Evolutionary conservation across 1,139 yeast genomes (phyloP), one percentile per base, ranked within the genome.

Genomic region (Pichia cactophila): DNA sequence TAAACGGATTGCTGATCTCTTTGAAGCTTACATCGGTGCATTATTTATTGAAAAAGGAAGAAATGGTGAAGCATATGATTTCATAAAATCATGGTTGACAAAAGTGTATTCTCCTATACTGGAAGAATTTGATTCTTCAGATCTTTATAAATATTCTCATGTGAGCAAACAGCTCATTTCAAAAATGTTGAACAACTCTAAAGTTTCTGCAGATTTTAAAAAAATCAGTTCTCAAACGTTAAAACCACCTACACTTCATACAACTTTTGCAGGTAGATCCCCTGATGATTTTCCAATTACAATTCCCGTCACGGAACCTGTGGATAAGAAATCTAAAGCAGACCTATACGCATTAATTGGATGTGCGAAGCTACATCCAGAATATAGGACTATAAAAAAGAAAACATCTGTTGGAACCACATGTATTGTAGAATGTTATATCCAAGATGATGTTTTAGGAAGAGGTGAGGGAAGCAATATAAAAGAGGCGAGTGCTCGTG

Each of bases 21-120:
- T 90, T 64, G 97, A 90, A 66, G 96, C 97, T 0, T 90, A 89
- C 60, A 74, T 90, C 39, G 97, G 96, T 5, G 97, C 94, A 0
- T 67, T 90, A 41, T 78, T 81, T 11, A 72, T 81, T 41, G 95
- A 86, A 56, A 50, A 57, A 9, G 55, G 55, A 12, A 68, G 72
- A 50, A 69, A 73, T 4, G 74, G 77, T 43, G 33, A 40, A 7
- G 54, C 54, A 14, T 68, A 75, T 37, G 68, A 67, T 1, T 71
- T 68, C 28, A 78, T 86, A 5, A 71, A 75, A 51, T 63, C 69
- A 9, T 89, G 96, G 95, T 63, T 88, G 17, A 63, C 66, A 6
- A 65, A 71, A 46, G 68, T 88, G 33, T 49, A 48, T 33, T 16
- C 43, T 8, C 54, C 53, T n/a, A 47, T 52, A 17, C 40, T 55